These are phyloP conservation scores for Starmerella scarabaei DNA, from an alignment of 805 yeast genomes.

Conservation along the genomic window DNA sequence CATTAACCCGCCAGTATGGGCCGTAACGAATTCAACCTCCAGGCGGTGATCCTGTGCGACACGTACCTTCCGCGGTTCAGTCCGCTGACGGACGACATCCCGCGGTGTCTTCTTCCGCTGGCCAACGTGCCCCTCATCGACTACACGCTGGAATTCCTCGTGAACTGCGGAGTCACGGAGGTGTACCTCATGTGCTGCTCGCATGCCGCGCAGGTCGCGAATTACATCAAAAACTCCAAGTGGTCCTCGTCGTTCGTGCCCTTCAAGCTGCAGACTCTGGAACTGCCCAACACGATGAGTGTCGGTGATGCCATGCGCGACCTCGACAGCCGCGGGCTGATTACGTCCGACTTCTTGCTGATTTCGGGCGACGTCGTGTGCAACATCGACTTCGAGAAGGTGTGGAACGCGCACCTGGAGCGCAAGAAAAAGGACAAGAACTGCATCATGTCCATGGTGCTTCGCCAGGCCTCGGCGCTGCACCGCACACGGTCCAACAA, in stretches of 20 bases:
- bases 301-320: constrained; percentile 98
- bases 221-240: constrained; percentile 47
- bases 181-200: constrained; percentile 82
- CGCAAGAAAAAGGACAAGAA: constrained; percentile 69
- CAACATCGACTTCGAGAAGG: constrained; percentile 66
- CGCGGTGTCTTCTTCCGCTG: constrained; percentile 82
- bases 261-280: constrained; percentile 62
- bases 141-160: constrained; percentile 86
- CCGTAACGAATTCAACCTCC: constrained; percentile 33
- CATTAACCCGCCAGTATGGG: constrained; percentile 10
- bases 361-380: constrained; percentile 95
- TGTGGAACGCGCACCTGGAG: constrained; percentile 57
- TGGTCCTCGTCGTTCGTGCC: constrained; percentile 49
- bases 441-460: constrained; percentile 87
- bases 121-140: constrained; percentile 91
- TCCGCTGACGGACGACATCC: constrained; percentile 77
- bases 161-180: constrained; percentile 79
- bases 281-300: constrained; percentile 75
- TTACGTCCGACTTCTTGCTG: constrained; percentile 77
- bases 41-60: constrained; percentile 90
- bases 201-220: constrained; percentile 79
- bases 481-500: constrained; percentile 76
- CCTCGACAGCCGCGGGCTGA: constrained; percentile 77
- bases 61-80: constrained; percentile 83
- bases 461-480: constrained; percentile 68